Conservation (phyloP, 495 filamentous ascomycete species). For the Penicillium diatomitis region DNA sequence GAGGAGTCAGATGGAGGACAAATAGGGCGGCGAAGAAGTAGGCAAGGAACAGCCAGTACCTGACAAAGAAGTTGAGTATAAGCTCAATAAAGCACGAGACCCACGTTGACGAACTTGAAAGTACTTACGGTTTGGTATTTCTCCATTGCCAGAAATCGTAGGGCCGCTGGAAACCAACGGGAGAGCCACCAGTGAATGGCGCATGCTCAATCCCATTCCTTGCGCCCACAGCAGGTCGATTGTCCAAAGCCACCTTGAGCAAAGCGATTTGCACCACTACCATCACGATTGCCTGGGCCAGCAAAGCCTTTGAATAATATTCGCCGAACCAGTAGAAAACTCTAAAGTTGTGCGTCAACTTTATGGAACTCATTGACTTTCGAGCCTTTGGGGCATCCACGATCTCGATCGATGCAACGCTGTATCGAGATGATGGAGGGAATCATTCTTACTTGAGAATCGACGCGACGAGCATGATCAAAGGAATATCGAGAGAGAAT, state of each 20-base stretch:
- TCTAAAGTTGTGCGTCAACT: constrained; percentile 29
- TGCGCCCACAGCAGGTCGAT: constrained; percentile 60
- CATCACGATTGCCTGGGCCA: constrained; percentile 83
- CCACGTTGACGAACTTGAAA: neutral
- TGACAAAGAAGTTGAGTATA: constrained; percentile 17
- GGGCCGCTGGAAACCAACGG: constrained; percentile 44
- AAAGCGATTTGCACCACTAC: constrained; percentile 71
- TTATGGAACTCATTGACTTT: neutral
- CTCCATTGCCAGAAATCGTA: constrained; percentile 96
- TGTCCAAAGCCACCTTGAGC: constrained; percentile 81
- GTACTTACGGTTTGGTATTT: constrained; percentile 60
- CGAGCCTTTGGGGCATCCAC: too few species aligned
- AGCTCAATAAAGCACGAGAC: neutral
- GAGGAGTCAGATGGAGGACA: constrained; percentile 60
- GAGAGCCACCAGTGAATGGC: constrained; percentile 28
- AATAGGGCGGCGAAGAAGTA: constrained; percentile 59
- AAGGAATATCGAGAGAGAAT: constrained; percentile 82
- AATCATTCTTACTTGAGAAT: constrained; percentile 62
- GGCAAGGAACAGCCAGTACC: constrained; percentile 81
- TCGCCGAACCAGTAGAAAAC: constrained; percentile 94
- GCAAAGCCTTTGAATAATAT: constrained; percentile 66
- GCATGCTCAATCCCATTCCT: constrained; percentile 43
- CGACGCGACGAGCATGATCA: constrained; percentile 96
- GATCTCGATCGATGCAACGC: neutral
- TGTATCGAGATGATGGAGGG: neutral